These are phyloP conservation scores for Royoungia palumana DNA, from an alignment of 768 basidiomycete species.

Conservation along the genomic window DNA sequence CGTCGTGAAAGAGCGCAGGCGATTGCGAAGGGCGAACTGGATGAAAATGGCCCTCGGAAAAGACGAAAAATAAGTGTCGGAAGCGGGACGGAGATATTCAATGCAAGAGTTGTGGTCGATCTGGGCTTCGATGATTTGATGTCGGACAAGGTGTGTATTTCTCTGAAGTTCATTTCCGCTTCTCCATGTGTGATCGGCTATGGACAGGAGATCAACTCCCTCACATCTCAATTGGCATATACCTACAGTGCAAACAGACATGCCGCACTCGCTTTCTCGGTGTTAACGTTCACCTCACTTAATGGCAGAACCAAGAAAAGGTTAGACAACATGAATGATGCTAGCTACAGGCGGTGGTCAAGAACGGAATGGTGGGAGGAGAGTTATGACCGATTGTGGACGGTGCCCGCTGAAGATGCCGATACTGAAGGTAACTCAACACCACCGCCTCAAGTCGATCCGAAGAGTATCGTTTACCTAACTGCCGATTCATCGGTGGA, in stretches of 20 bases:
- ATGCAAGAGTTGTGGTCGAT: slow-evolving; percentile 77
- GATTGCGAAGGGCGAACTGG: slow-evolving; percentile 45
- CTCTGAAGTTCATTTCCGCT: slow-evolving; percentile 12
- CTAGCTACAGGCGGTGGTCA: slow-evolving; percentile 75
- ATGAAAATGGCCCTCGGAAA: slow-evolving; percentile 19
- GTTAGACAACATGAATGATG: slow-evolving; percentile 61
- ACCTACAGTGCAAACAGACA: slow-evolving; percentile 85
- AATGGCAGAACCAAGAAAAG: slow-evolving; percentile 64
- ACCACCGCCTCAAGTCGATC: slow-evolving; percentile 22
- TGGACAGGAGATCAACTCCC: slow-evolving; percentile 81
- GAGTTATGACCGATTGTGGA: slow-evolving; percentile 71
- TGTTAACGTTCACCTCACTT: slow-evolving; percentile 77
- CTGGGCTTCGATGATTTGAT: slow-evolving; percentile 91
- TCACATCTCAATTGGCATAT: slow-evolving; percentile 88
- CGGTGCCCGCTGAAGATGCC: slow-evolving; percentile 9
- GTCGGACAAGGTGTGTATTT: slow-evolving; percentile 77
- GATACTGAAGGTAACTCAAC: neutral
- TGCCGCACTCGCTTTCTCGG: slow-evolving; percentile 64
- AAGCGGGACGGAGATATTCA: slow-evolving; percentile 44
- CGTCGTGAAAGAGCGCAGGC: slow-evolving; percentile 57
- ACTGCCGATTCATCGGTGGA: slow-evolving; percentile 93
- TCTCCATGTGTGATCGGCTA: slow-evolving; percentile 8
- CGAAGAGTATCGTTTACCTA: slow-evolving; percentile 75
- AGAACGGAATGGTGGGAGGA: slow-evolving; percentile 82
- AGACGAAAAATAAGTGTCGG: slow-evolving; percentile 25